A percentile compares a stretch with the other conserved stretches of the same genome.
Evolutionary conservation across 2,329 filamentous ascomycete genomes (phyloP).

Genomic region (Alternaria brassicicola): DNA sequence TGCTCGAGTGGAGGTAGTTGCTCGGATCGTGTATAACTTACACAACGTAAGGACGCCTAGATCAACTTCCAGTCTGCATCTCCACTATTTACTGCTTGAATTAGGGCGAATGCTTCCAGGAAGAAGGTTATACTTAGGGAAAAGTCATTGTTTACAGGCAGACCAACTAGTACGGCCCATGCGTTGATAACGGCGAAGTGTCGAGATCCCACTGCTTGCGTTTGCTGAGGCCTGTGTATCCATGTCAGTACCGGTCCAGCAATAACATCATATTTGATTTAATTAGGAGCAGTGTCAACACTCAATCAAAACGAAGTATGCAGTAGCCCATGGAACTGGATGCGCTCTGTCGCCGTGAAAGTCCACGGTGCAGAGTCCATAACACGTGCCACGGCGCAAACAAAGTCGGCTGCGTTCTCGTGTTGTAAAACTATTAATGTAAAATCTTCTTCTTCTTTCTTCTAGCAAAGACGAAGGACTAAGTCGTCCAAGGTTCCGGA

Average conservation of each 20-base stretch:
- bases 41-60: conserved; percentile 19
- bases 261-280: neutral
- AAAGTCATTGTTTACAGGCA: conserved; percentile 15
- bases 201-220: conserved; percentile 2
- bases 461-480: neutral
- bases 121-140: neutral
- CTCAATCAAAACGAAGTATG: no score
- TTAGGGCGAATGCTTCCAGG: neutral
- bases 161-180: conserved; percentile 23
- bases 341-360: neutral
- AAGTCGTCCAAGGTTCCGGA: neutral
- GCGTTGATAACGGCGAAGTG: conserved; percentile 23
- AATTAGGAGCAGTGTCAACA: neutral
- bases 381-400: neutral
- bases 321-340: neutral
- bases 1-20: neutral
- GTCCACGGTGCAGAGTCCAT: conserved; percentile 9
- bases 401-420: neutral
- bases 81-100: neutral
- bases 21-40: conserved; percentile 2
- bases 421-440: neutral
- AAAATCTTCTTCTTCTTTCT: neutral
- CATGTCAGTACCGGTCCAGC: neutral
- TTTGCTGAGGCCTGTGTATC: conserved; percentile 4
- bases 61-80: conserved; percentile 25